Percentiles rank a stretch among this genome's conserved stretches.
phyloP scores from a whole-genome alignment of 1,284 basidiomycete genomes.

The Malassezia japonica region DNA sequence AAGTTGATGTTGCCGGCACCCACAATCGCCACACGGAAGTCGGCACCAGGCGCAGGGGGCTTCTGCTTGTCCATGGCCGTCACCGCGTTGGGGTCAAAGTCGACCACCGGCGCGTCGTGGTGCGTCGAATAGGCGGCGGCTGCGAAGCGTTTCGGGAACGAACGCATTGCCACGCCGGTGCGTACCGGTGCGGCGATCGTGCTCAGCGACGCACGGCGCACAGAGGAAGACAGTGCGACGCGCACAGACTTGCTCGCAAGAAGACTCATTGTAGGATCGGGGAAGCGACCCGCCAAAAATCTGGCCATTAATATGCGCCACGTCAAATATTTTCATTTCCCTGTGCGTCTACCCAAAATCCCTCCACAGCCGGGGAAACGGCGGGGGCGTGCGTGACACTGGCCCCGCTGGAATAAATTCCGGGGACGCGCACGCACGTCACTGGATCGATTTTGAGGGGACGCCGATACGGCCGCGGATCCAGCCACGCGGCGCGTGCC shows the following conservation, averaged over 20 bases:
- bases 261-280: background rate
- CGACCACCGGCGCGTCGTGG: slow-evolving; percentile 3
- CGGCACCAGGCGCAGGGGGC: slow-evolving; percentile 41
- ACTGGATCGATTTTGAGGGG: too few relatives aligned
- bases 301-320: too few relatives aligned
- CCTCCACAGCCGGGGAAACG: too few relatives aligned
- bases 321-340: too few relatives aligned
- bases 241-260: background rate
- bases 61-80: slow-evolving; percentile 47
- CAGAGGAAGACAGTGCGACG: background rate
- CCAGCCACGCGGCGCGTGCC: too few relatives aligned
- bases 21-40: slow-evolving; percentile 47
- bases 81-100: slow-evolving; percentile 36
- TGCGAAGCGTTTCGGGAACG: background rate
- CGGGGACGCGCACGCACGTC: too few relatives aligned
- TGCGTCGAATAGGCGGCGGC: background rate
- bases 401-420: too few relatives aligned
- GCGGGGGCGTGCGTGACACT: too few relatives aligned
- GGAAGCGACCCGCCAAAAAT: too few relatives aligned
- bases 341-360: too few relatives aligned
- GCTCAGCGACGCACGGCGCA: background rate
- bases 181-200: background rate
- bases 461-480: too few relatives aligned
- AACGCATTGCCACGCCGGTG: background rate
- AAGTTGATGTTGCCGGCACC: slow-evolving; percentile 23